Base-by-base conservation (phyloP, 345 rosid species). In the Brassica juncea region DNA sequence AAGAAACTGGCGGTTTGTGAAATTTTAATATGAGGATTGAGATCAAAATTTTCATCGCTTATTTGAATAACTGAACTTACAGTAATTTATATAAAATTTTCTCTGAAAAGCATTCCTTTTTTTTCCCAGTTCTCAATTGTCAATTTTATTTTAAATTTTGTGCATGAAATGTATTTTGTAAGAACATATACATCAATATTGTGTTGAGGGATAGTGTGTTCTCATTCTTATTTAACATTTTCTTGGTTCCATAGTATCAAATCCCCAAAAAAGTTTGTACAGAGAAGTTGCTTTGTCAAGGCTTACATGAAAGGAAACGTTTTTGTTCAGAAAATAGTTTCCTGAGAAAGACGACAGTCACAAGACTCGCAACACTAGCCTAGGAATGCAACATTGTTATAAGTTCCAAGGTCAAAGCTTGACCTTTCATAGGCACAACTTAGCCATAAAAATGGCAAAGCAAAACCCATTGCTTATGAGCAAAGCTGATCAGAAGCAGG, bases 401-500 rank as follows among this genome's bases (percentile, higher is more conserved):
- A 30, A 12, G 37, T 28, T 62, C 66, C 37, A 30, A 30, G 66
- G 37, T 62, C 49, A 35, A 16, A 19, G 69, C 69, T 19, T 70
- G 32, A 42, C 19, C 71, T 4, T 47, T 4, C 39, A 54, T 54
- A 70, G 44, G 47, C 30, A 66, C 69, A 15, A 10, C 32, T 25
- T 30, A 16, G 23, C 70, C 42, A 73, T 28, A 44, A 63, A 39
- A 10, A 8, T 63, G 49, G 47, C 11, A 30, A 49, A n/a, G 61
- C 52, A 44, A 44, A 61, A 61, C 32, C 65, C 60, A 61, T 62
- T 12, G 2, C 37, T 5, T 14, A 34, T 4, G 64, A 64, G 64
- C 64, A 58, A 74, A 66, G 72, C 57, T 54, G 39, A 54, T 54
- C 37, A 75, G 21, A 58, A 67, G 30, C 42, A 67, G 19, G 57